Percentiles rank a stretch among this genome's conserved stretches.
These are phyloP conservation scores for Hygrophoropsis aurantiaca DNA, from an alignment of 768 basidiomycete genomes.

Conservation along the genomic window DNA sequence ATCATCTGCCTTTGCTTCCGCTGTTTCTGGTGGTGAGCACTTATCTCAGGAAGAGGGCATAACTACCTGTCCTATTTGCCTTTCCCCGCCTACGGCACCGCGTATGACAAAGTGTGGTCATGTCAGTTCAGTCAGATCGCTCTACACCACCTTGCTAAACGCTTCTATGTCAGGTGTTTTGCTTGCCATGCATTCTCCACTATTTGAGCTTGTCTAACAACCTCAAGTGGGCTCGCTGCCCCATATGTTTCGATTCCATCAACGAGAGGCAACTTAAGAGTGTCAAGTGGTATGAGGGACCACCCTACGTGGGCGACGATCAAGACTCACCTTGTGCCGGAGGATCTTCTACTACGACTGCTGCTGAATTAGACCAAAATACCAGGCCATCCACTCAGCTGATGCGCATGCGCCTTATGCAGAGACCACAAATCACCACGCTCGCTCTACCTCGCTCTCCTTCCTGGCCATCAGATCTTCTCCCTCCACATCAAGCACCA, in stretches of 20 bases:
- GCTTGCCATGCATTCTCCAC: slow-evolving; percentile 92
- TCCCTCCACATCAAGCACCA: slow-evolving; percentile 90
- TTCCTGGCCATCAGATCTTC: slow-evolving; percentile 92
- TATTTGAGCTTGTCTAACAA: slow-evolving; percentile 83
- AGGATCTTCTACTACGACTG: slow-evolving; percentile 47
- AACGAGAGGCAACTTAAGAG: slow-evolving; percentile 88
- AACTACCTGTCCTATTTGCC: slow-evolving; percentile 90
- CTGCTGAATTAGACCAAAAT: slow-evolving; percentile 34
- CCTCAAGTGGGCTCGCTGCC: slow-evolving; percentile 87
- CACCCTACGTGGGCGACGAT: slow-evolving; percentile 31
- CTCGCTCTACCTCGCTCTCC: slow-evolving; percentile 88
- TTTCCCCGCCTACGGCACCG: slow-evolving; percentile 85
- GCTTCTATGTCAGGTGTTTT: slow-evolving; percentile 79
- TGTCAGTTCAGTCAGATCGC: slow-evolving; percentile 52
- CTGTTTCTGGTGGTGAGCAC: slow-evolving; percentile 46
- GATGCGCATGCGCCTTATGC: slow-evolving; percentile 85
- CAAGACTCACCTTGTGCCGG: slow-evolving; percentile 21
- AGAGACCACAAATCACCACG: slow-evolving; percentile 92
- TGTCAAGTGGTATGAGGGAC: slow-evolving; percentile 85
- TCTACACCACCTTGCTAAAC: slow-evolving; percentile 13
- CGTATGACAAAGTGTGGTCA: slow-evolving; percentile 98
- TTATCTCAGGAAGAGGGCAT: slow-evolving; percentile 54
- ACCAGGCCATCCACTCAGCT: slow-evolving; percentile 49
- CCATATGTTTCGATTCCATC: slow-evolving; percentile 94
- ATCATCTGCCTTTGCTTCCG: slow-evolving; percentile 69